A percentile compares a stretch with the other conserved stretches of the same genome.
Evolutionary conservation across 371 early-diverging fungal genomes (phyloP).

Genomic region (Neoconidiobolus thromboides): DNA sequence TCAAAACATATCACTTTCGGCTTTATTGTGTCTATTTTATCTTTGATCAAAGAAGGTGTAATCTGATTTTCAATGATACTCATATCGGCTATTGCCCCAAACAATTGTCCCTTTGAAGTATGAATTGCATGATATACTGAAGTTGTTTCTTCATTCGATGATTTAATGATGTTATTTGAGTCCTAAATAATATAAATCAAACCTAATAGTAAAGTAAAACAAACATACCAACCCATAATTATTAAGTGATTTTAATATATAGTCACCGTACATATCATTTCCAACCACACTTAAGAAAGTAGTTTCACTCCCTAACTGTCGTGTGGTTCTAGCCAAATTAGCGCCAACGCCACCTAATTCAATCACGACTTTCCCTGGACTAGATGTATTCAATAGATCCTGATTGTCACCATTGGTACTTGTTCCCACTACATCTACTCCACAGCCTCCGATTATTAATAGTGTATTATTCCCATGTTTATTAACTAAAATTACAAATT

Average conservation of each 20-base stretch:
- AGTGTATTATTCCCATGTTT: too few species aligned
- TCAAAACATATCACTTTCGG: background rate
- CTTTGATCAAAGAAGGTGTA: slow-evolving; percentile 52
- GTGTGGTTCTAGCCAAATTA: too few species aligned
- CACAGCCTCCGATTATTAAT: too few species aligned
- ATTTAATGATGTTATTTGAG: background rate
- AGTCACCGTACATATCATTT: too few species aligned
- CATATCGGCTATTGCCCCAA: slow-evolving; percentile 83
- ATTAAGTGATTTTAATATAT: background rate
- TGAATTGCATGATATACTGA: slow-evolving; percentile 64
- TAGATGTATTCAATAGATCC: too few species aligned
- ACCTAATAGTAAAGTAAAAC: background rate
- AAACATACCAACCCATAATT: background rate
- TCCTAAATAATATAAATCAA: background rate
- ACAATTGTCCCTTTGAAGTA: slow-evolving; percentile 38
- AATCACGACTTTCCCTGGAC: too few species aligned
- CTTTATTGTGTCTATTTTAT: slow-evolving; percentile 21
- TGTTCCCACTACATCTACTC: too few species aligned
- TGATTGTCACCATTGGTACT: too few species aligned
- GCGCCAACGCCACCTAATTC: too few species aligned
- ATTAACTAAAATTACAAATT: too few species aligned
- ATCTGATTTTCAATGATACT: slow-evolving; percentile 24
- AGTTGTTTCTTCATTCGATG: slow-evolving; percentile 13
- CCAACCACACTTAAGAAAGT: too few species aligned
- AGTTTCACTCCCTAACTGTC: too few species aligned